phyloP scores from a whole-genome alignment of 176 grass and related monocot species.

The Carex myosuroides region DNA sequence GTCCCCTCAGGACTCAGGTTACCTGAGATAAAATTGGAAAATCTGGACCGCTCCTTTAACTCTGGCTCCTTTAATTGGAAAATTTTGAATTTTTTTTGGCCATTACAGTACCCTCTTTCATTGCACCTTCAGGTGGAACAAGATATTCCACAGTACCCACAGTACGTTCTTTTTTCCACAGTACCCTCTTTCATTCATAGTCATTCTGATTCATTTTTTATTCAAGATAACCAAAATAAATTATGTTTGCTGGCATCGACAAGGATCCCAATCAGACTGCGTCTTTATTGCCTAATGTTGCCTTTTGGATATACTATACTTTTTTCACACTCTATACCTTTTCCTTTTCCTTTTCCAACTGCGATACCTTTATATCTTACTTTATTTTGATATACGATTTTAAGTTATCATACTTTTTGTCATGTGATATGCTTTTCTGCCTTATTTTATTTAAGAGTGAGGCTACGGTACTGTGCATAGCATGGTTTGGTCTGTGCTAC shows the following conservation, averaged over 20 bases:
- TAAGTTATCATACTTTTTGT: neutral
- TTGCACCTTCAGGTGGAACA: too few species aligned
- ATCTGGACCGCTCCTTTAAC: too few species aligned
- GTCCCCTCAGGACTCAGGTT: too few species aligned
- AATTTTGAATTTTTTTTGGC: too few species aligned
- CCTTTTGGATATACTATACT: constrained; percentile 6
- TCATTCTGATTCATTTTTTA: neutral
- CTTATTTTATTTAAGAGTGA: neutral
- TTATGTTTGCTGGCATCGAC: neutral
- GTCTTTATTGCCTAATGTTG: constrained; percentile 3
- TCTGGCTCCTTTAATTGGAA: too few species aligned
- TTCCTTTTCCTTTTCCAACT: neutral
- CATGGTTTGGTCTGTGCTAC: too few species aligned
- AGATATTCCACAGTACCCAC: too few species aligned
- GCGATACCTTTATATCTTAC: constrained; percentile 2
- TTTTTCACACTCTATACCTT: constrained; percentile 1
- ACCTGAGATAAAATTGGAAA: too few species aligned
- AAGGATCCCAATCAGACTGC: neutral
- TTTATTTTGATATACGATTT: neutral
- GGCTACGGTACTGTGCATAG: too few species aligned
- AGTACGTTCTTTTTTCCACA: too few species aligned
- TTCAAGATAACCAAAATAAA: neutral
- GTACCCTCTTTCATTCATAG: too few species aligned
- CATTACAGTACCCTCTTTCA: too few species aligned
- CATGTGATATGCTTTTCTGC: neutral